Percentiles rank a stretch among this genome's conserved stretches.
phyloP scores from a whole-genome alignment of 2,329 filamentous ascomycete genomes.

The Epichloe hybrida region DNA sequence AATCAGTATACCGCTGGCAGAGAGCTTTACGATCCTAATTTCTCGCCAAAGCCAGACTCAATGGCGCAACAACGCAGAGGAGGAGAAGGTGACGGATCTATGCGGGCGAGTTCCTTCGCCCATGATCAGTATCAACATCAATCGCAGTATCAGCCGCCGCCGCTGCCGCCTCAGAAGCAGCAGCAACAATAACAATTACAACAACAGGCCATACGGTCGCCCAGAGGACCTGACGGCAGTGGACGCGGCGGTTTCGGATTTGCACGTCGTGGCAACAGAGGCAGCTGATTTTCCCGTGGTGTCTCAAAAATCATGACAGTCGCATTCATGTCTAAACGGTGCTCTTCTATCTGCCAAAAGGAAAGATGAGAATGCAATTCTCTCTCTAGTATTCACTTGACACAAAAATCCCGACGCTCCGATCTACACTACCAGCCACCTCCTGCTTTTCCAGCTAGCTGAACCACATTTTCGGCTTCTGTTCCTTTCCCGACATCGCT shows the following conservation, averaged over 20 bases:
- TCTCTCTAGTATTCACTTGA: not conserved
- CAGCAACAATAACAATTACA: constrained; percentile 28
- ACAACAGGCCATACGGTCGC: constrained; percentile 57
- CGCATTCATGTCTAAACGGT: constrained; percentile 12
- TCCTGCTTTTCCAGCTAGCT: constrained; percentile 79
- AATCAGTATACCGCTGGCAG: constrained; percentile 24
- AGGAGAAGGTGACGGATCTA: constrained; percentile 22
- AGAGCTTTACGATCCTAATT: constrained; percentile 69
- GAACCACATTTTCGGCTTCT: constrained; percentile 71
- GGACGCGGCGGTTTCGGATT: constrained; percentile 72
- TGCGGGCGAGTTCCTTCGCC: constrained; percentile 25
- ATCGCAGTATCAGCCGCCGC: not conserved
- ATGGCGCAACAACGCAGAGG: constrained; percentile 28
- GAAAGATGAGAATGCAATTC: not conserved
- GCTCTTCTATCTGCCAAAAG: not conserved
- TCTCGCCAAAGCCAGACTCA: constrained; percentile 49
- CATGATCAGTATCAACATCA: constrained; percentile 24
- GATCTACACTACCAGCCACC: constrained; percentile 66
- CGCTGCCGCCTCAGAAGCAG: not conserved
- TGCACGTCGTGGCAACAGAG: constrained; percentile 42
- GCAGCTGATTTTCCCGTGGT: constrained; percentile 16
- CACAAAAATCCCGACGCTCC: not conserved
- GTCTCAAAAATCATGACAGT: not conserved
- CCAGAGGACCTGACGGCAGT: constrained; percentile 64
- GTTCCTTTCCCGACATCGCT: constrained; percentile 80